Conservation (phyloP, 495 filamentous ascomycete species). For the Amniculicola lignicola region DNA sequence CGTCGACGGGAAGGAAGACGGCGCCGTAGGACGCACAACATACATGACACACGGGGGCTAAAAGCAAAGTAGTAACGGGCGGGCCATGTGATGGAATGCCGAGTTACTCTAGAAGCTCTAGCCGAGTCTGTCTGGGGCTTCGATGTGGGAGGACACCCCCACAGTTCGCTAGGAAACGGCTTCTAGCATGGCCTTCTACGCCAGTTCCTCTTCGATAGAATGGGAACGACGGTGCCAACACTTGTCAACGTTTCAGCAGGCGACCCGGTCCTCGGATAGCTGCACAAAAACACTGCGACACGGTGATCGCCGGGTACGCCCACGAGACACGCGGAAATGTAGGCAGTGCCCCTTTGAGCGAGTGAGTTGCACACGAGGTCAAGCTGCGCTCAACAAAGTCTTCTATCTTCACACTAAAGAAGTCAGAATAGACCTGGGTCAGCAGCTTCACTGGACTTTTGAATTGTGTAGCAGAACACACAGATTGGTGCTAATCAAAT, state of each 20-base stretch:
- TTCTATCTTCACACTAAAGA: not conserved
- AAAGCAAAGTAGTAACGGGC: not conserved
- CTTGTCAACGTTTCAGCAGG: conserved; percentile 21
- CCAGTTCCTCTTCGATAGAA: too few species aligned
- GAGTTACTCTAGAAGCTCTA: conserved; percentile 3
- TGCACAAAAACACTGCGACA: conserved; percentile 10
- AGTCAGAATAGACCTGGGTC: not conserved
- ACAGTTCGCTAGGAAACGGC: not conserved
- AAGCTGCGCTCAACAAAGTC: not conserved
- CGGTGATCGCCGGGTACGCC: conserved; percentile 25
- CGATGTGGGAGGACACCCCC: not conserved
- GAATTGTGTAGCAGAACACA: conserved; percentile 9
- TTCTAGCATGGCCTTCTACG: too few species aligned
- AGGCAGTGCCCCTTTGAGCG: conserved; percentile 3
- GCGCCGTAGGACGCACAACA: conserved; percentile 25
- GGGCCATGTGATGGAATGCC: conserved; percentile 12
- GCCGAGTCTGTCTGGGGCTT: not conserved
- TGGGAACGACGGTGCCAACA: too few species aligned
- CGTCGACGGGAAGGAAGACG: conserved; percentile 1
- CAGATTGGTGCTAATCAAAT: conserved; percentile 5
- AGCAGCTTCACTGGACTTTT: conserved; percentile 3
- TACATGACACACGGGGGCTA: conserved; percentile 18
- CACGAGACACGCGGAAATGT: conserved; percentile 22
- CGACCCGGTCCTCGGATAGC: conserved; percentile 12
- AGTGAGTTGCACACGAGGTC: not conserved